Evolutionary conservation across 2,329 filamentous ascomycete genomes (phyloP), one percentile per base, ranked within the genome.

Genomic region (Trichoderma pleuroti): DNA sequence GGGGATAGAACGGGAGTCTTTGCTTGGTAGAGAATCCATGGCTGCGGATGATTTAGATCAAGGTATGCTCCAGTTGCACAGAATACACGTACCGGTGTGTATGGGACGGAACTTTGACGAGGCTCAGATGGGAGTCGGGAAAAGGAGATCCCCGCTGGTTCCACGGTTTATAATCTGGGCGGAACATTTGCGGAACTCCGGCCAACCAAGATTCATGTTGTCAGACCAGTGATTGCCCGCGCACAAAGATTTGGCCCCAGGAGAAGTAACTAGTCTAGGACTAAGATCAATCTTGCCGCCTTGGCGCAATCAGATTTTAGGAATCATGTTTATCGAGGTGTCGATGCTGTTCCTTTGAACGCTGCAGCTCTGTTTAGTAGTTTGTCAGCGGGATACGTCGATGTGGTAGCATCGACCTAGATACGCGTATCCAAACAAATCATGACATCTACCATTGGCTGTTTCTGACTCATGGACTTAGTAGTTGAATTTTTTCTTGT

Each of bases 151-250:
- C 3, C 28, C 54, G 32, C 18, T 32, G 28, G 21, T 28, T 32
- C n/a, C n/a, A 21, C 42, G 42, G 63, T 66, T 66, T 34, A 56
- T 65, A 60, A 68, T 54, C 49, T 21, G 10, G 10, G 71, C 74
- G 74, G 73, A 73, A 72, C 61, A 71, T 71, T 66, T 62, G 73
- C 72, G 72, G 72, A 70, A 70, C 54, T 54, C 54, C 54, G 54
- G 2, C 54, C 18, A 49, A 57, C 14, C 11, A 21, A n/a, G 54
- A n/a, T 32, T n/a, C 1, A n/a, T n/a, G 39, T n/a, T n/a, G 18
- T 42, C 4, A 42, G 39, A n/a, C 18, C 8, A n/a, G 18, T 4
- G 16, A 42, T 42, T 4, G 39, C 4, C 39, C n/a, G 18, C 2
- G 30, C 10, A 10, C n/a, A 10, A 18, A n/a, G 26, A 32, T 54